phyloP scores from a whole-genome alignment of 352 stramenopile species.

The Blastocystis sp. region DNA sequence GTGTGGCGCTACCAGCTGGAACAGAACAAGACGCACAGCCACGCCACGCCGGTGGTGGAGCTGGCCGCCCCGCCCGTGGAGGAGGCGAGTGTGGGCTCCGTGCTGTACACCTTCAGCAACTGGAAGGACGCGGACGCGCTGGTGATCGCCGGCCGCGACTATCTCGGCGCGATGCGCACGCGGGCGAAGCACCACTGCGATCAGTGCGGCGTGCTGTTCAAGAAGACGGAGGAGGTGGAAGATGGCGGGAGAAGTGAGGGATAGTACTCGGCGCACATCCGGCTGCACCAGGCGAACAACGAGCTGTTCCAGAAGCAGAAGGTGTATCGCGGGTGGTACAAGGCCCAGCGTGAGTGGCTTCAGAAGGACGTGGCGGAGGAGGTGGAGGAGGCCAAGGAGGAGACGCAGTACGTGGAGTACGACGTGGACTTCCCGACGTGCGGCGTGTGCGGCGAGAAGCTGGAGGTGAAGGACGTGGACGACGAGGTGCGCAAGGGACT shows the following conservation, averaged over 20 bases:
- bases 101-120: constrained; percentile 27
- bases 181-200: constrained; percentile 27
- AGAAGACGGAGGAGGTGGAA: constrained; percentile 25
- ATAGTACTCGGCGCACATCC: constrained; percentile 47
- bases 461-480: constrained; percentile 48
- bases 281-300: not conserved
- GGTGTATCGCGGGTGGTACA: constrained; percentile 47
- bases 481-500: constrained; percentile 20
- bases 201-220: constrained; percentile 34
- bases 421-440: constrained; percentile 21
- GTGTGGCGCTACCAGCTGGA: constrained; percentile 45
- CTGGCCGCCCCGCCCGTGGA: not conserved
- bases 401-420: constrained; percentile 7
- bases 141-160: not conserved
- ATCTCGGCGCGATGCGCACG: not conserved
- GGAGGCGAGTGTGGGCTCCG: not conserved
- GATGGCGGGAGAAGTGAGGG: not conserved
- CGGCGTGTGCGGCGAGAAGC: constrained; percentile 35
- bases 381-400: constrained; percentile 7
- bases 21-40: constrained; percentile 34
- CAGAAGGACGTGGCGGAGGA: not conserved
- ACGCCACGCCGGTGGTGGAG: not conserved
- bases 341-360: constrained; percentile 6
- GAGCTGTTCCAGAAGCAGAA: constrained; percentile 39
- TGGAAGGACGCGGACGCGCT: constrained; percentile 28